These are phyloP conservation scores for Magnusiomyces suaveolens DNA, from an alignment of 1,139 yeast genomes.

Conservation along the genomic window DNA sequence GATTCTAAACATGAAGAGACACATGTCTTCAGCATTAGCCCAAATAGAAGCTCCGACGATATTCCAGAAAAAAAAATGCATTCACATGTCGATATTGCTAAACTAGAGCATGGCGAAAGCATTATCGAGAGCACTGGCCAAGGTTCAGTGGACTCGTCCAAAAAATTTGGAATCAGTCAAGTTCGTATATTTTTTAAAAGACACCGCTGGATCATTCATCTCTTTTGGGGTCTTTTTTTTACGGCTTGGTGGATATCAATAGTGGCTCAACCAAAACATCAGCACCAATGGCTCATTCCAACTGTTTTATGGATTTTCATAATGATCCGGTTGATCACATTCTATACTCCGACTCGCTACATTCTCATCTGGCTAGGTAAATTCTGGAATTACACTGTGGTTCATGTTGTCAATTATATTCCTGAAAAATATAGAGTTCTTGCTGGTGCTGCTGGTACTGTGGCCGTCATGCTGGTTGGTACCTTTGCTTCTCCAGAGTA, in stretches of 20 bases:
- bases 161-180: neutral
- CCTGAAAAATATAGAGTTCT: slow-evolving; percentile 38
- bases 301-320: slow-evolving; percentile 47
- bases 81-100: slow-evolving; percentile 9
- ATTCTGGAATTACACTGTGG: slow-evolving; percentile 39
- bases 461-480: slow-evolving; percentile 41
- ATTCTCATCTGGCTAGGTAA: slow-evolving; percentile 27
- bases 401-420: slow-evolving; percentile 34
- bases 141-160: neutral
- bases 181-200: neutral
- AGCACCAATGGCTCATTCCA: slow-evolving; percentile 56
- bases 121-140: slow-evolving; percentile 3
- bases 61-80: too few relatives aligned
- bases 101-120: slow-evolving; percentile 16
- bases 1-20: too few relatives aligned
- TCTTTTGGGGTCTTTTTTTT: slow-evolving; percentile 37
- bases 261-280: slow-evolving; percentile 42
- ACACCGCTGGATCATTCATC: slow-evolving; percentile 24
- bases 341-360: slow-evolving; percentile 40
- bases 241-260: slow-evolving; percentile 63
- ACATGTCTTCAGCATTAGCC: too few relatives aligned
- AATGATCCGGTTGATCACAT: slow-evolving; percentile 47
- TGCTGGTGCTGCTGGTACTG: slow-evolving; percentile 37
- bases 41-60: too few relatives aligned
- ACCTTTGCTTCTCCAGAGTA: slow-evolving; percentile 41